These are phyloP conservation scores for Arthrobotrys sinensis DNA, from an alignment of 2,329 filamentous ascomycete species.

Conservation along the genomic window DNA sequence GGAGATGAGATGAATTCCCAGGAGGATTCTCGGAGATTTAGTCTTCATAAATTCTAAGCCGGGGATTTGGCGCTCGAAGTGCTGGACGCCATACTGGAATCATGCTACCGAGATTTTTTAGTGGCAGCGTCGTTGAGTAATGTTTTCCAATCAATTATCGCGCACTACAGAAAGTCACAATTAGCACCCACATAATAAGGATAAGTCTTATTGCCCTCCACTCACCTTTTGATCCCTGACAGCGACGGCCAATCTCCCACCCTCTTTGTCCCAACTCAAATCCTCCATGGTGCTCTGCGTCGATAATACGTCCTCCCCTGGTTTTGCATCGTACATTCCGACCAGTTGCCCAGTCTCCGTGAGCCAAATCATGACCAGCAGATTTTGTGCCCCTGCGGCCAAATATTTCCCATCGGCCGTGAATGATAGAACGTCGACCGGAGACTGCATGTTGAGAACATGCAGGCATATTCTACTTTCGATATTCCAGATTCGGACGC, in stretches of 20 bases:
- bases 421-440: slow-evolving; percentile 46
- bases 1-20: not conserved
- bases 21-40: not conserved
- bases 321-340: slow-evolving; percentile 56
- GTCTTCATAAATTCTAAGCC: not conserved
- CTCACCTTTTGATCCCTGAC: slow-evolving; percentile 52
- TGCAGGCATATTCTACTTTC: slow-evolving; percentile 57
- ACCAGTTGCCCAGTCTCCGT: slow-evolving; percentile 55
- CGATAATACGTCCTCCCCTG: slow-evolving; percentile 42
- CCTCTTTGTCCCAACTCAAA: slow-evolving; percentile 55
- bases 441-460: slow-evolving; percentile 57
- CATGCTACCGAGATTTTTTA: slow-evolving; percentile 47
- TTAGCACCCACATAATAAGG: not conserved
- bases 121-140: slow-evolving; percentile 47
- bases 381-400: slow-evolving; percentile 47
- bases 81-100: not conserved
- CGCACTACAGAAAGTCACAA: slow-evolving; percentile 22
- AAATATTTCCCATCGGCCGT: slow-evolving; percentile 56
- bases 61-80: not conserved
- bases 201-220: not conserved
- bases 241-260: slow-evolving; percentile 42
- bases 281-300: slow-evolving; percentile 55
- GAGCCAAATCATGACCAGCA: slow-evolving; percentile 59
- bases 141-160: slow-evolving; percentile 56
- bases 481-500: slow-evolving; percentile 56